Evolutionary conservation across 1,284 basidiomycete species (phyloP), one percentile per base, ranked within the genome.

Genomic region (Cronartium ribicola): DNA sequence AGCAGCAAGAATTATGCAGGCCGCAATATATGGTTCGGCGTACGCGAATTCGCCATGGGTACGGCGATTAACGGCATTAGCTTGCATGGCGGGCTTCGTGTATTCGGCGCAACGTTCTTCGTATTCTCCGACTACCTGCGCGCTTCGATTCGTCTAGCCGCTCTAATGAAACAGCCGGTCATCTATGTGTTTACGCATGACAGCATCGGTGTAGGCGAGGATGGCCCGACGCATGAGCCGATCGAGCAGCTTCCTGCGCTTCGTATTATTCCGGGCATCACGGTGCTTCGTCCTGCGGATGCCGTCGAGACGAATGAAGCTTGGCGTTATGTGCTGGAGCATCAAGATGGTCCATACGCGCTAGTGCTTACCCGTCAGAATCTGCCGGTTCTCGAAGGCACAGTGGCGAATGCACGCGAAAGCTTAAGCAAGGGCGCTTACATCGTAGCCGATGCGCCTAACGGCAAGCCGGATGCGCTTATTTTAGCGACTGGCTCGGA

Each of bases 81-180:
- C 76, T 81, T 81, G 43, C 81, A 78, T 76, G 83, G 87, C 89
- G 77, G 91, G 88, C 77, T 94, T 92, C 69, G 95, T 93, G 88
- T 83, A 92, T 77, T 77, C 41, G 69, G 77, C 63, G 80, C 80
- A 63, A 82, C 80, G 59, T 82, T 83, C 79, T 77, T 80, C 87
- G 95, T 94, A 87, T 96, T 96, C 81, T 91, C 94, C 66, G 93
- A 91, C 6, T 96, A 95, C 81, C 92, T 90, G 76, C 90, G 87
- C 78, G 94, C 94, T 82, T 93, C 94, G 70, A 89, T 97, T 77
- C 88, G 94, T 79, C 84, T 97, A 75, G 90, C 92, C 75, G 92
- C 94, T 64, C 87, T 97, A 75, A 93, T 90, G 80, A 86, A 88
- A 79, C 89, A 92, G 82, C 92, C 90, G 78, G 91, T 95, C 76